A percentile compares a stretch with the other conserved stretches of the same genome.
Evolutionary conservation across 306 rosid genomes (phyloP).

Genomic region (Cucumis sativus): DNA sequence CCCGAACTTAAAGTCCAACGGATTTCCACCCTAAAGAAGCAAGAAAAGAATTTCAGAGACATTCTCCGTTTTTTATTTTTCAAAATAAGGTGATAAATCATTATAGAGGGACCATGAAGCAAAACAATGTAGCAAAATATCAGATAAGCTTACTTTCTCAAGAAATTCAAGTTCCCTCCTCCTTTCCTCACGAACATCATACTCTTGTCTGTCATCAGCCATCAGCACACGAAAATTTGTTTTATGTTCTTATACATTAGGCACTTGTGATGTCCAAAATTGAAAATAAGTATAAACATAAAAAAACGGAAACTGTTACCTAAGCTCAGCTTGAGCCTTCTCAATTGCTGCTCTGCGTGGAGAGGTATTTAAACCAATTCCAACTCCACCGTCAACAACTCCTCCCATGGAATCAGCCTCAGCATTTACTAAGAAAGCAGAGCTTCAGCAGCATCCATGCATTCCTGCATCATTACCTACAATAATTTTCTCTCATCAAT

Average conservation of each 20-base stretch:
- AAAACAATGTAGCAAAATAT: background rate
- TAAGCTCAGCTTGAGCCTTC: conserved; percentile 92
- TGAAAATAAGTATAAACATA: background rate
- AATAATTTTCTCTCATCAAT: conserved; percentile 32
- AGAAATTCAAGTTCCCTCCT: conserved; percentile 94
- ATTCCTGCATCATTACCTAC: conserved; percentile 50
- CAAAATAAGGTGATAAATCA: background rate
- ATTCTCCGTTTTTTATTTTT: background rate
- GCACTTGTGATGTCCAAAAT: background rate
- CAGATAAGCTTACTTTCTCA: conserved; percentile 57
- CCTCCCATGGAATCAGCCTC: conserved; percentile 99
- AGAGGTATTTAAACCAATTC: conserved; percentile 91
- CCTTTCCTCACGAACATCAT: conserved; percentile 85
- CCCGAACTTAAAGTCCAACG: conserved; percentile 81
- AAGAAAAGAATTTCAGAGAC: conserved; percentile 6
- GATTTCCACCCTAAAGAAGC: conserved; percentile 85
- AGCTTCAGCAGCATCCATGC: conserved; percentile 77
- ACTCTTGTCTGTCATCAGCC: conserved; percentile 75
- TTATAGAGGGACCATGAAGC: background rate
- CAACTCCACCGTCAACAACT: conserved; percentile 95
- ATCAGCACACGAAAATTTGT: conserved; percentile 25
- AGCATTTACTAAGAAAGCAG: conserved; percentile 94
- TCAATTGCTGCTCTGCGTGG: conserved; percentile 81
- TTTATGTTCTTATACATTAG: background rate
- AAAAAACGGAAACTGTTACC: conserved; percentile 33